Conservation (phyloP, 1,284 basidiomycete species). For the Ceratobasidium sp. region DNA sequence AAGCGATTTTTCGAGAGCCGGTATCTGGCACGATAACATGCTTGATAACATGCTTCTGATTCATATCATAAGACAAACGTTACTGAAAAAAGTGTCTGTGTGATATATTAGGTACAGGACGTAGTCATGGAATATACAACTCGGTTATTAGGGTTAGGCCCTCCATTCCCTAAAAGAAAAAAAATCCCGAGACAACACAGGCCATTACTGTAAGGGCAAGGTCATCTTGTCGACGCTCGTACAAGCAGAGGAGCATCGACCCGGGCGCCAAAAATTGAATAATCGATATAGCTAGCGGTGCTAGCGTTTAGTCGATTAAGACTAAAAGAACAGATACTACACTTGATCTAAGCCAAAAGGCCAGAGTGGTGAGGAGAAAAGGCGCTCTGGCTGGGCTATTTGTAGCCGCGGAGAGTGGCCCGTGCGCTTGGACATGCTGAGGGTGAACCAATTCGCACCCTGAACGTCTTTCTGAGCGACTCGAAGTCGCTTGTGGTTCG, state of each 20-base stretch:
- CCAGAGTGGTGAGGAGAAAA: conserved; percentile 79
- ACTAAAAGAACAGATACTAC: conserved; percentile 91
- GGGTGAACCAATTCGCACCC: not conserved
- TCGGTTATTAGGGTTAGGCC: conserved; percentile 37
- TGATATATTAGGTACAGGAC: not conserved
- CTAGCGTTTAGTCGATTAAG: conserved; percentile 37
- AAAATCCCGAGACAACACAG: conserved; percentile 49
- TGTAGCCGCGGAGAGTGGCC: conserved; percentile 35
- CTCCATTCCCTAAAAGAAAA: conserved; percentile 6
- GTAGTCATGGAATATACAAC: not conserved
- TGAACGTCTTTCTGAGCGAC: not conserved
- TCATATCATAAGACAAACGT: not conserved
- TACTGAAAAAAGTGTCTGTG: not conserved
- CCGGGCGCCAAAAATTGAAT: conserved; percentile 45
- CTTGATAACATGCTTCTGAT: no score
- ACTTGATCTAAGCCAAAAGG: conserved; percentile 97
- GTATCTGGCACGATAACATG: no score
- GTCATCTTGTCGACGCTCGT: conserved; percentile 50
- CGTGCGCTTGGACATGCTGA: conserved; percentile 8
- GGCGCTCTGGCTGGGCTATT: conserved; percentile 3
- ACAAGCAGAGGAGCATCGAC: conserved; percentile 47
- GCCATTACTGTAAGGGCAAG: conserved; percentile 50
- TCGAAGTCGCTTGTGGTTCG: not conserved
- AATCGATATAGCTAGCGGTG: conserved; percentile 39
- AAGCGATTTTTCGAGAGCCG: no score